These are phyloP conservation scores for Chytriomyces confervae DNA, from an alignment of 192 early-diverging fungal genomes.

Conservation along the genomic window DNA sequence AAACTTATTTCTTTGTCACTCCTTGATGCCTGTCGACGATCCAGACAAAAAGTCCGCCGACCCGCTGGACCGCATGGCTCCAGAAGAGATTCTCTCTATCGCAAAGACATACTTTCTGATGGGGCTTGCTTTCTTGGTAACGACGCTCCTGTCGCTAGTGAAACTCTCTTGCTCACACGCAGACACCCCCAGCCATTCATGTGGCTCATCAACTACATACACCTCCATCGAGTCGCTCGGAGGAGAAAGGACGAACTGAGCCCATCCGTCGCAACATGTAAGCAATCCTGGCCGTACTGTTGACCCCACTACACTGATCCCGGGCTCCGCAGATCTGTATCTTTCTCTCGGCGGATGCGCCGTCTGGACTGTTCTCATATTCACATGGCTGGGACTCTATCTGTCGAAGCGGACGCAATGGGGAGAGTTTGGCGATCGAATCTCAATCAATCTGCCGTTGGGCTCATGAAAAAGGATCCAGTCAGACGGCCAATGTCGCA, in stretches of 20 bases:
- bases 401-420: conserved; percentile 63
- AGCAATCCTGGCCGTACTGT: conserved; percentile 18
- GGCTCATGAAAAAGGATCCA: conserved; percentile 28
- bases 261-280: conserved; percentile 62
- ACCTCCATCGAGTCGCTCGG: conserved; percentile 61
- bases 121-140: conserved; percentile 35
- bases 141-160: not conserved
- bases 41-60: not conserved
- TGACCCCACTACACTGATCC: not conserved
- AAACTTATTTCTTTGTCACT: too few species aligned
- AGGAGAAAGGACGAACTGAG: conserved; percentile 54
- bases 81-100: conserved; percentile 62
- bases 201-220: conserved; percentile 75
- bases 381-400: conserved; percentile 68
- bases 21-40: too few species aligned
- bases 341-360: conserved; percentile 58
- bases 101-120: conserved; percentile 65
- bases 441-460: conserved; percentile 43
- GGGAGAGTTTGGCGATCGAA: conserved; percentile 63
- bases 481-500: too few species aligned
- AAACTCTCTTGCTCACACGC: too few species aligned
- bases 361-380: conserved; percentile 53
- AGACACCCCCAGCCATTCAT: conserved; percentile 57
- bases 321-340: conserved; percentile 50
- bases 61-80: conserved; percentile 51